Conservation (phyloP, 192 early-diverging fungal genomes). For the Cetraspora pellucida region DNA sequence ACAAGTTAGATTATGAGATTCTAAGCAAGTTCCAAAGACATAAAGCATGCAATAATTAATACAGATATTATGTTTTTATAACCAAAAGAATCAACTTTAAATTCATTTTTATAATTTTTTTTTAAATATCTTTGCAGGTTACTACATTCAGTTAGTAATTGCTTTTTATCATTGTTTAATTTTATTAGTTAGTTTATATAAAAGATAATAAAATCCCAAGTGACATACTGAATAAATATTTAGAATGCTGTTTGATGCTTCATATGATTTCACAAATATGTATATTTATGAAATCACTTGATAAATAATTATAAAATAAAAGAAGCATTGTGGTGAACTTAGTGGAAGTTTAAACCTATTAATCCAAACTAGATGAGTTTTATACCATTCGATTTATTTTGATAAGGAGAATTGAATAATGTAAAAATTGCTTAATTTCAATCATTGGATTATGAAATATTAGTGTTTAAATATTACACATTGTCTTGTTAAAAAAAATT, state of each 20-base stretch:
- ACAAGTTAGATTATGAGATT: not conserved
- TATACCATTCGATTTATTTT: no score
- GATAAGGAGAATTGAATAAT: no score
- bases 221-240: not conserved
- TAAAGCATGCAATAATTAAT: slow-evolving; percentile 10
- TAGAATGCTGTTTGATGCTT: not conserved
- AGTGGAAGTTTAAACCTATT: no score
- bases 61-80: not conserved
- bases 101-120: slow-evolving; percentile 2
- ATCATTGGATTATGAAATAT: no score
- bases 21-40: not conserved
- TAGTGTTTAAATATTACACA: no score
- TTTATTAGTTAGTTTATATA: not conserved
- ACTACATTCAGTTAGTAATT: not conserved
- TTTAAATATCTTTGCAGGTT: slow-evolving; percentile 9
- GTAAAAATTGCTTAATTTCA: no score
- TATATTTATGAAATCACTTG: no score
- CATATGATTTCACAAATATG: no score
- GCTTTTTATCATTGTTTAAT: not conserved
- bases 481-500: no score
- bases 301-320: no score
- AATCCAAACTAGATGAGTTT: no score
- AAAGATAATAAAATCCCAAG: not conserved
- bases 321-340: no score
- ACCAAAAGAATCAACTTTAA: not conserved